Percentiles rank a stretch among this genome's conserved stretches.
These are phyloP conservation scores for Coffea humblotiana DNA, from an alignment of 305 asterid genomes.

Conservation along the genomic window DNA sequence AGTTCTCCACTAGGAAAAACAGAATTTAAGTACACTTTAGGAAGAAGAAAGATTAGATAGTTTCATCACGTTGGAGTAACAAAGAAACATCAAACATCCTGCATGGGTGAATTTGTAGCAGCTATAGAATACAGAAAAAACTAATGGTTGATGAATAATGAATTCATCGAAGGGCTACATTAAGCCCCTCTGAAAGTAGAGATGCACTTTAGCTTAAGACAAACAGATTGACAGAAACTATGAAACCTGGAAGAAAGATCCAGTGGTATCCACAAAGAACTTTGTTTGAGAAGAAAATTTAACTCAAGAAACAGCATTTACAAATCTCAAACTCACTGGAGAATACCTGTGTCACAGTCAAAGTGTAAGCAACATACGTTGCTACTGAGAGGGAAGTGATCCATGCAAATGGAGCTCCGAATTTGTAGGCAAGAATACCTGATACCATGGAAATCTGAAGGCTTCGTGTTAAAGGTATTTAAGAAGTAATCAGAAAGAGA, in stretches of 20 bases:
- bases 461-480: conserved; percentile 35
- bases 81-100: neutral
- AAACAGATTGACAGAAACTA: neutral
- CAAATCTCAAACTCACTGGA: neutral
- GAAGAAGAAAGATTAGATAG: conserved; percentile 19
- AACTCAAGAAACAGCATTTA: conserved; percentile 17
- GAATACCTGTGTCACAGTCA: conserved; percentile 81
- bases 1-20: conserved; percentile 81
- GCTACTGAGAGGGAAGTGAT: conserved; percentile 89
- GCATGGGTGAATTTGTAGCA: neutral
- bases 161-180: neutral
- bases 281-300: neutral
- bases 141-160: neutral
- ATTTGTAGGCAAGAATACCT: conserved; percentile 94
- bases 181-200: neutral
- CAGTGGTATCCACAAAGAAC: neutral
- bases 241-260: neutral
- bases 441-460: conserved; percentile 95
- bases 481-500: conserved; percentile 16
- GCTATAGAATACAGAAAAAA: neutral
- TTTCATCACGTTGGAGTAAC: conserved; percentile 7
- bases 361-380: conserved; percentile 77
- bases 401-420: conserved; percentile 97
- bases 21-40: conserved; percentile 25
- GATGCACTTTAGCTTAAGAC: neutral